Evolutionary conservation across 176 grass and related monocot genomes (phyloP), one percentile per base, ranked within the genome.

Genomic region (Cenchrus purpureus): DNA sequence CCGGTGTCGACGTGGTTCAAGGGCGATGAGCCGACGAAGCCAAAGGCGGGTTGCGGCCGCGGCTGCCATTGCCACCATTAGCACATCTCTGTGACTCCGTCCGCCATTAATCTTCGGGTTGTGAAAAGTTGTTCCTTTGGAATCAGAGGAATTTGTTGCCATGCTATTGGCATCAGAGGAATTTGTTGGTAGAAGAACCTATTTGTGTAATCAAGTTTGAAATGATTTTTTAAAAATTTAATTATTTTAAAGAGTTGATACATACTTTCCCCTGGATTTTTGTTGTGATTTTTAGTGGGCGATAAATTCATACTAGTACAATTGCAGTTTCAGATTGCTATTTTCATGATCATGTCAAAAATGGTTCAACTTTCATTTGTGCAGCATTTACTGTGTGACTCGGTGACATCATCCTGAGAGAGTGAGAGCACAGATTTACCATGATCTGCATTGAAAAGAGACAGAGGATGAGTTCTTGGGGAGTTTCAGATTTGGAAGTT

Each of bases 51-150:
- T 1, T 77, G 52, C 34, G 37, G 63, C 14, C 49, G 13, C 16
- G 71, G 71, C 31, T 4, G 71, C 71, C 83, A 77, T 77, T 68
- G 83, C 51, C 62, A 32, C 16, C 83, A 69, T 53, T 74, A 74
- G 71, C 13, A 31, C 48, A 7, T 72, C 45, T 50, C n/a, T 29
- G 45, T 9, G 19, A 49, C 43, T 25, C 22, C 12, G 25, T 34
- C 29, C 37, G 37, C 37, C 37, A 40, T 40, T 40, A 40, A 4
- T 40, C 37, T 2, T 40, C 37, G 37, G 37, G 4, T 4, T 40
- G 37, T 40, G 37, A 40, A 40, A 40, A 40, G 4, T 3, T 3
- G 1, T 40, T 40, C 37, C 3, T 40, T 40, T 40, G 37, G 37
- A 40, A 4, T 4, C 37, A 4, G 37, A 40, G 3, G 37, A 40